These are phyloP conservation scores for Pseudocercospora cruenta DNA, from an alignment of 2,329 filamentous ascomycete genomes.

Conservation along the genomic window DNA sequence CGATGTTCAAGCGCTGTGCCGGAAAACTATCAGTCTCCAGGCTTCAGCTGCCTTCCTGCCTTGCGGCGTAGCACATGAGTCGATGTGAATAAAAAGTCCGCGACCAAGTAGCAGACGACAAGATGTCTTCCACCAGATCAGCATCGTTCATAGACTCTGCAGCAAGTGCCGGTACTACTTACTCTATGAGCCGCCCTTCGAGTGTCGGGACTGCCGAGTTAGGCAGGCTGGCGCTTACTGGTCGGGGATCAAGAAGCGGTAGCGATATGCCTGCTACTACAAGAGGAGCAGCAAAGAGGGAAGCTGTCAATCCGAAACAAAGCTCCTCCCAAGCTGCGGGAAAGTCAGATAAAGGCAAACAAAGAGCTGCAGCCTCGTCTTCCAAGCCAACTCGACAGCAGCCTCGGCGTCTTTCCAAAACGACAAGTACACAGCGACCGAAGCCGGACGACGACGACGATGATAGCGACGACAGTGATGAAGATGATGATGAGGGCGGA, in stretches of 20 bases:
- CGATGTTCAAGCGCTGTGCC: constrained; percentile 17
- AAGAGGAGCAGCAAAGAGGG: constrained; percentile 20
- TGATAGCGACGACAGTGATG: constrained; percentile 11
- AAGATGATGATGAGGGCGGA: constrained; percentile 16
- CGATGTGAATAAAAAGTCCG: constrained; percentile 10
- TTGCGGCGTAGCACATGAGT: constrained; percentile 20
- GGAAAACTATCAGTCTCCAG: constrained; percentile 11
- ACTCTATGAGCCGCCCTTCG: constrained; percentile 21
- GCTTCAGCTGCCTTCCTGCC: constrained; percentile 7
- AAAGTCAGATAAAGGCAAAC: constrained; percentile 14
- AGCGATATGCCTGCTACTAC: constrained; percentile 25
- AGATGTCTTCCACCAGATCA: constrained; percentile 19
- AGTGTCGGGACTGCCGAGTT: constrained; percentile 27
- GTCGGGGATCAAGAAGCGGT: constrained; percentile 10
- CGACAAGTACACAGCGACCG: background rate
- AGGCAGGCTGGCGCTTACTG: constrained; percentile 20
- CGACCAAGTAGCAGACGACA: constrained; percentile 1
- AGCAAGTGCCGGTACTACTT: constrained; percentile 10
- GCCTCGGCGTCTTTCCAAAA: background rate
- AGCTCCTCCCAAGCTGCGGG: constrained; percentile 10
- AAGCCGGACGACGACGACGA: constrained; percentile 16
- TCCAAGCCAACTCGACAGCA: constrained; percentile 1
- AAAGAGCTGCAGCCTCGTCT: constrained; percentile 14
- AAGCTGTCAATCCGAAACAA: constrained; percentile 15
- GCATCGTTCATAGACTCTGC: constrained; percentile 16